These are phyloP conservation scores for Bolboschoenus planiculmis DNA, from an alignment of 176 grass and related monocot species.

Conservation along the genomic window DNA sequence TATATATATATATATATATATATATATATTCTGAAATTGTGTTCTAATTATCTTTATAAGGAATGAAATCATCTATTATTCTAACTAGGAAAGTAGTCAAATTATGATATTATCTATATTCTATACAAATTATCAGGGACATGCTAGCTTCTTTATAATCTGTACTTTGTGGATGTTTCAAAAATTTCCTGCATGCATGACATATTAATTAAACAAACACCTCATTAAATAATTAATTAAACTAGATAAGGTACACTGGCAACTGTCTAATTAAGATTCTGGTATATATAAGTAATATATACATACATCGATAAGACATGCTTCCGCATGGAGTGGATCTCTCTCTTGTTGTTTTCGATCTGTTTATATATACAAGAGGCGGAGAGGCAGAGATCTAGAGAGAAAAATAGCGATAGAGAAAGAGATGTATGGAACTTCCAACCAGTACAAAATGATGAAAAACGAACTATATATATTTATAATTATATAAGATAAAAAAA, in stretches of 20 bases:
- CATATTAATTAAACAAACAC: neutral
- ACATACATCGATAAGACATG: slow-evolving; percentile 4
- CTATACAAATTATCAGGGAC: too few relatives aligned
- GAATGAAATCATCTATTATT: too few relatives aligned
- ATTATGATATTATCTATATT: too few relatives aligned
- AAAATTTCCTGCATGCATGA: neutral
- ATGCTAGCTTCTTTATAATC: neutral
- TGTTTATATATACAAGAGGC: neutral
- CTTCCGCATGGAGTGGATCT: slow-evolving; percentile 23
- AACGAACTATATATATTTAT: neutral
- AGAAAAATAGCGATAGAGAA: neutral
- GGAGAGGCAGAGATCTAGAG: neutral
- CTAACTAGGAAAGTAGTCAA: too few relatives aligned
- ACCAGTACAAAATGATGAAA: neutral
- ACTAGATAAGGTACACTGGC: neutral
- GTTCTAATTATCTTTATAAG: too few relatives aligned
- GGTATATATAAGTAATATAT: neutral
- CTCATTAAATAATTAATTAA: neutral
- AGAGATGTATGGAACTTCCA: neutral
- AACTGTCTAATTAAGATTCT: neutral
- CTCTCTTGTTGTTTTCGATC: neutral
- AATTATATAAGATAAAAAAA: neutral
- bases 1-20: too few relatives aligned
- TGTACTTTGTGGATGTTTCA: neutral
- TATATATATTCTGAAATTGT: neutral